Percentiles rank a stretch among this genome's conserved stretches.
Evolutionary conservation across 2,329 filamentous ascomycete genomes (phyloP).

Genomic region (Thelonectria blattea): DNA sequence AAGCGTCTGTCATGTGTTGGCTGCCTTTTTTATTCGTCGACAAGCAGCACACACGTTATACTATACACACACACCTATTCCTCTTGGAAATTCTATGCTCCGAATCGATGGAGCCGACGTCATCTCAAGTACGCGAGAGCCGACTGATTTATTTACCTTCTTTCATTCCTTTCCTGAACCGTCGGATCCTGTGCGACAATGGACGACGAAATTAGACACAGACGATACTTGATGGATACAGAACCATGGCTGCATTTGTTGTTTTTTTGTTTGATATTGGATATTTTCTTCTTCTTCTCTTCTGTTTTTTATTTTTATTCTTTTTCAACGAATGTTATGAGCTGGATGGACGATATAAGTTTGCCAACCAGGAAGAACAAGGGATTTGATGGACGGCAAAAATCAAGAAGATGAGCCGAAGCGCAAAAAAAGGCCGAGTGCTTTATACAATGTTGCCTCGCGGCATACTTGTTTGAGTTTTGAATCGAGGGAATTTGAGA

Average conservation of each 20-base stretch:
- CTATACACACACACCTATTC: slow-evolving; percentile 18
- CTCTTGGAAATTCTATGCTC: slow-evolving; percentile 17
- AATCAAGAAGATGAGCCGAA: slow-evolving; percentile 21
- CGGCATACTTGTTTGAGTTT: slow-evolving; percentile 50
- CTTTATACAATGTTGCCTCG: slow-evolving; percentile 55
- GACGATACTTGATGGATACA: slow-evolving; percentile 34
- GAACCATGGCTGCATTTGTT: slow-evolving; percentile 18
- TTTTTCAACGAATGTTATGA: background rate
- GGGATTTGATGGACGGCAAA: slow-evolving; percentile 24
- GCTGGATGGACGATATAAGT: slow-evolving; percentile 4
- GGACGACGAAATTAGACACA: slow-evolving; percentile 21
- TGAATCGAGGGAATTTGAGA: slow-evolving; percentile 15
- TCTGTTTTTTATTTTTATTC: slow-evolving; percentile 14
- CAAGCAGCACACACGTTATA: slow-evolving; percentile 13
- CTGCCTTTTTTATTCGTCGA: slow-evolving; percentile 20
- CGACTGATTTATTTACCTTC: slow-evolving; percentile 18
- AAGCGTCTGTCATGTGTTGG: slow-evolving; percentile 24
- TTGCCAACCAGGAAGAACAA: slow-evolving; percentile 15
- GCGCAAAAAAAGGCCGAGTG: slow-evolving; percentile 31
- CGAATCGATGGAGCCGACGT: slow-evolving; percentile 10
- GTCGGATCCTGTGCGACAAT: slow-evolving; percentile 18
- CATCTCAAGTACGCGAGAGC: slow-evolving; percentile 8
- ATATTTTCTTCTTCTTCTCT: slow-evolving; percentile 3
- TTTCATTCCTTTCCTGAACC: slow-evolving; percentile 26
- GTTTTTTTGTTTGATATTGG: slow-evolving; percentile 1